phyloP scores from a whole-genome alignment of 2,329 filamentous ascomycete genomes.

The Neofusicoccum parvum region DNA sequence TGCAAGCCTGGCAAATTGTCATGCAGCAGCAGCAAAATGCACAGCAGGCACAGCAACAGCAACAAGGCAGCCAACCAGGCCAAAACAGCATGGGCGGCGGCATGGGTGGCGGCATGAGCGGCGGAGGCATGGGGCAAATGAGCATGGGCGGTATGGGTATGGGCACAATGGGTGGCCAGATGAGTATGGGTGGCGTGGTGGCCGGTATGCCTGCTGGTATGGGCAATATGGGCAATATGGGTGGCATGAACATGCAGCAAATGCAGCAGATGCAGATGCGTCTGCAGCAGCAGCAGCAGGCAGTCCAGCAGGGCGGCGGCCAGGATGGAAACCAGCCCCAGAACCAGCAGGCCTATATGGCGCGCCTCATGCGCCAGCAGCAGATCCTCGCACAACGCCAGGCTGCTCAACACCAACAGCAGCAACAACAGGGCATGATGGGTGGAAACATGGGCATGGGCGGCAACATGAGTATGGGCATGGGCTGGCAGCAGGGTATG shows the following conservation, averaged over 20 bases:
- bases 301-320: constrained; percentile 12
- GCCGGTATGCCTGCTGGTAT: constrained; percentile 9
- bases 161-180: neutral
- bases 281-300: constrained; percentile 21
- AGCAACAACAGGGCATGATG: constrained; percentile 24
- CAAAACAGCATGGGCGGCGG: constrained; percentile 23
- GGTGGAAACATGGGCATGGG: constrained; percentile 13
- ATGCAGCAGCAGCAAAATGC: constrained; percentile 29
- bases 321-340: neutral
- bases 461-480: constrained; percentile 16
- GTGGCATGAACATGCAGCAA: constrained; percentile 19
- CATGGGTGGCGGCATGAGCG: constrained; percentile 16
- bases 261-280: constrained; percentile 32
- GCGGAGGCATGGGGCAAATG: constrained; percentile 21
- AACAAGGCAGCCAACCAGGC: constrained; percentile 10
- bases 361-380: constrained; percentile 29
- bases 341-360: constrained; percentile 18
- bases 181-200: neutral
- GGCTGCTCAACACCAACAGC: constrained; percentile 20
- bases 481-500: constrained; percentile 16
- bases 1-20: constrained; percentile 7
- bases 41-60: constrained; percentile 28
- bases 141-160: constrained; percentile 21
- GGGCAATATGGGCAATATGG: constrained; percentile 24
- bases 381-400: constrained; percentile 25